These are phyloP conservation scores for Auricularia heimuer DNA, from an alignment of 768 basidiomycete genomes.

Conservation along the genomic window DNA sequence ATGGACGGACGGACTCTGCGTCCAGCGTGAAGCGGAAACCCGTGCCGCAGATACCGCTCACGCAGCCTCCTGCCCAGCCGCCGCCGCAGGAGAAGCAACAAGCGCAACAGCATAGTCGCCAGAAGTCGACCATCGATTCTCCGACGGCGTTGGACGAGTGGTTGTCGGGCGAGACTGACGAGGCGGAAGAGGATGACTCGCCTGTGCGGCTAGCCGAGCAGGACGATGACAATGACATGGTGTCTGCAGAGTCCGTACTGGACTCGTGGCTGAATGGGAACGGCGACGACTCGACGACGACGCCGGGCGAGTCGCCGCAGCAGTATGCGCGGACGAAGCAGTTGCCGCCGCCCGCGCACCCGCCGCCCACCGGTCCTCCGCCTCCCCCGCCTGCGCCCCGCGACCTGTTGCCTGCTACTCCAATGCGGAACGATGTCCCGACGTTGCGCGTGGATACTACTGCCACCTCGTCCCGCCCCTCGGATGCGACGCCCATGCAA, in stretches of 20 bases:
- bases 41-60: not conserved
- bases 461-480: not conserved
- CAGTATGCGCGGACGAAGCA: not conserved
- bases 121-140: not conserved
- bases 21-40: not conserved
- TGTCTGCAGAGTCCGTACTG: not conserved
- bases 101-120: not conserved
- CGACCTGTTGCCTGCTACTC: not conserved
- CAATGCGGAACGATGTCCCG: not conserved
- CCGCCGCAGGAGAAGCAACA: not conserved
- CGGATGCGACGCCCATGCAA: not conserved
- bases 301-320: not conserved
- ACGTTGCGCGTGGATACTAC: not conserved
- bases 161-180: not conserved
- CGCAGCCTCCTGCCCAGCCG: not conserved
- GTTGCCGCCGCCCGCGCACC: not conserved
- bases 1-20: not conserved
- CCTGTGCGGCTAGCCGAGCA: not conserved
- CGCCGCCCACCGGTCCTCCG: not conserved
- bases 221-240: not conserved
- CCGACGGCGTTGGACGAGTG: not conserved
- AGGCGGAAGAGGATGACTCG: not conserved
- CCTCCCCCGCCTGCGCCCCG: not conserved
- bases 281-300: not conserved
- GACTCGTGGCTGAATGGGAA: not conserved